Base-by-base conservation (phyloP, 2,329 filamentous ascomycete species). In the Trichoderma polysporum region DNA sequence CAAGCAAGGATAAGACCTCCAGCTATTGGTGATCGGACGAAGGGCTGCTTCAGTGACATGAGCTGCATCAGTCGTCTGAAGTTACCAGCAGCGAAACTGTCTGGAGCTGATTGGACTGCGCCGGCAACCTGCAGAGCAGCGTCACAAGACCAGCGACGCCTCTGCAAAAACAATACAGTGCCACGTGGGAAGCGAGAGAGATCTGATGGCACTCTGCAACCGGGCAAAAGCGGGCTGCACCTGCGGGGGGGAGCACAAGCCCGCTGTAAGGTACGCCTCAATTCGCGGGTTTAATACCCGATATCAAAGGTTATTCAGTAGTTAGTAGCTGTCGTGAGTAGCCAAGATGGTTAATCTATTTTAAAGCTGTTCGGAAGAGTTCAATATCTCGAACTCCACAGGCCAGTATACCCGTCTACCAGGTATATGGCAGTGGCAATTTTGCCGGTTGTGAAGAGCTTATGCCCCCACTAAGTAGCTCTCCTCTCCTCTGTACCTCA, bases 161-260 rank as follows among this genome's bases (percentile, higher is more conserved):
- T 33, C 47, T 63, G 49, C 60, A 35, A 33, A 29, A 25, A 41
- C 35, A 25, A 64, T 45, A 25, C 50, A 52, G 45, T 27, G 62
- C 62, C 62, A 66, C 62, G 62, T 66, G 62, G 62, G 53, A 58
- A 58, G 39, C 53, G 53, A 29, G 15, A 58, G 62, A 29, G 62
- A 58, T 66, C 45, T 66, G 61, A 56, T 56, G 52, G 62, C 27
- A 37, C 62, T 57, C 62, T 50, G 53, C 53, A 65, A 53, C 35
- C 13, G 49, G 60, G 50, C 61, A 25, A n/a, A 62, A 53, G 59
- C 59, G 59, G 47, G 61, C 61, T 45, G 61, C 39, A 39, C 33
- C 31, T 56, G 53, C 53, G 31, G 61, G 61, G 37, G 41, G 25
- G 22, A 41, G 50, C 50, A 52, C 27, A 64, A 56, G 47, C 37